Evolutionary conservation across 306 rosid species (phyloP), one percentile per base, ranked within the genome.

Genomic region (Canavalia ensiformis): DNA sequence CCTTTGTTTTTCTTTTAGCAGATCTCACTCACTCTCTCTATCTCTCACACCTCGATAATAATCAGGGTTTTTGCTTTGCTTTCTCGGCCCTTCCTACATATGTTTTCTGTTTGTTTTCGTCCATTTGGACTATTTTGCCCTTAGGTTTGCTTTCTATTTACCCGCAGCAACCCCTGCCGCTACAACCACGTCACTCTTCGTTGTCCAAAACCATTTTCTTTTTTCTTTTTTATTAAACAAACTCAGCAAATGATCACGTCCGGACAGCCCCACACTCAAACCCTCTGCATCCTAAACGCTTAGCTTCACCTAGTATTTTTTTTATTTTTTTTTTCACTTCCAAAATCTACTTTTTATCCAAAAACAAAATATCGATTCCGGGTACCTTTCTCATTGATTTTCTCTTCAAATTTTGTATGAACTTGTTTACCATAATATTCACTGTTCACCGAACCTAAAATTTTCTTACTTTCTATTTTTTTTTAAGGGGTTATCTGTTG

Each of bases 31-130:
- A 39, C 72, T 57, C n/a, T 10, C 46, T 5, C 28, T 18, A 3
- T 25, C 5, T 55, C 50, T 3, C 47, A 86, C 72, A 81, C 77
- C 90, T 90, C 93, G 85, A 90, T 86, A 82, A 80, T 81, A 87
- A 85, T 87, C 91, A 83, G 91, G 90, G 88, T 66, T 90, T 76
- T 84, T 80, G 63, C n/a, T 31, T 86, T 79, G 55, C 85, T 83
- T 83, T 79, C 86, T 85, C 76, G 86, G 67, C 83, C 86, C 90
- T 86, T 87, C 88, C 55, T 75, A 30, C 54, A 82, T 92, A 78
- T 86, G 76, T 87, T 75, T 85, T 41, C 79, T 25, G 9, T n/a
- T 3, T 8, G 28, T 6, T 0, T 37, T 37, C 41, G 0, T 3
- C 9, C 0, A 0, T 0, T 49, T 4, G 5, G 81, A 90, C 98